Base-by-base conservation (phyloP, 495 filamentous ascomycete species). In the Sordaria brevicollis region DNA sequence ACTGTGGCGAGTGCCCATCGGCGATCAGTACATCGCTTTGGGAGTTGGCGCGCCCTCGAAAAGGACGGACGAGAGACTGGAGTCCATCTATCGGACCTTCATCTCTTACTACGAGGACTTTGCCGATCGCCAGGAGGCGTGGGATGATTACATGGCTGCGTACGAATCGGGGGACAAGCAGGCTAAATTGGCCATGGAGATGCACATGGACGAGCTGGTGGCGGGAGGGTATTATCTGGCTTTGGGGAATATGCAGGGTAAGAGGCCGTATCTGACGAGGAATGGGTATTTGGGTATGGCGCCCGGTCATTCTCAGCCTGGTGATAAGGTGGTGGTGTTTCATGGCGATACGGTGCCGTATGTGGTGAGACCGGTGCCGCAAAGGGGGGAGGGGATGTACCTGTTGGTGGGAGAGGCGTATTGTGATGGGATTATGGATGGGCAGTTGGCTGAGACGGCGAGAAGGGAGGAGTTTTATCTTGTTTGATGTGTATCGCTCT, bases 401-500 rank as follows among this genome's bases (percentile, higher is more conserved):
- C 9, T 31, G 0, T 70, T 74, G 31, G 19, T 71, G 5, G 72
- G 72, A 2, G 72, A 72, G 43, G 70, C 72, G 3, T 74, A 70
- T 29, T 71, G 70, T 37, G 65, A 74, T 34, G 66, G 68, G 3
- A 66, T 74, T 3, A 74, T 74, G 72, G 70, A 70, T 17, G 68
- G 70, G 0, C 70, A 74, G 57, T 29, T 71, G 5, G 21, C 67
- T 19, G 66, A 31, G 8, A 68, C 37, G 10, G 69, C 65, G 25
- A 17, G 33, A 13, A 68, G 10, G 33, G 43, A 37, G 25, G 9
- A 39, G 3, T 71, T 71, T 21, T 68, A 31, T 62, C 15, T 68
- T 7, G 10, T 54, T 10, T 34, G 36, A 57, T 29, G 0, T 57
- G 21, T n/a, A n/a, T n/a, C n/a, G n/a, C n/a, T n/a, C n/a, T n/a